Conservation (phyloP, 768 basidiomycete genomes). For the Tulasnella sp. region DNA sequence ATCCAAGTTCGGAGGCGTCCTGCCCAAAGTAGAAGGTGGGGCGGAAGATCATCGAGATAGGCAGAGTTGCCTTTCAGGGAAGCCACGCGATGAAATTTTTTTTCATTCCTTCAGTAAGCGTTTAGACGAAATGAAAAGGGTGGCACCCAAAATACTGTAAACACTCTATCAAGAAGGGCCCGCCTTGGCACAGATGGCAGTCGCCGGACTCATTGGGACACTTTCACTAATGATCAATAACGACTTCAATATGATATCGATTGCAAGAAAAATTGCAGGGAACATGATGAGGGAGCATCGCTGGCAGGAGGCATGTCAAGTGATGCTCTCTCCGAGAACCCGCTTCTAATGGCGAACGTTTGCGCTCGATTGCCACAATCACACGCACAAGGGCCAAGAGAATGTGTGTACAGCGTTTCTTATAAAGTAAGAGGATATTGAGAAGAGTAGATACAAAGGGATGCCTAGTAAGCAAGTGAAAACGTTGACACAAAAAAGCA, state of each 20-base stretch:
- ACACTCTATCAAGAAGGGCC: neutral
- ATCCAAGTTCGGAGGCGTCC: neutral
- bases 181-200: neutral
- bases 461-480: neutral
- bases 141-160: neutral
- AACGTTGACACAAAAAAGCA: neutral
- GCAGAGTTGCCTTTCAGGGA: neutral
- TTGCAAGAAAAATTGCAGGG: neutral
- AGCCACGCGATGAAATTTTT: neutral
- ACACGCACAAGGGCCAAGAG: neutral
- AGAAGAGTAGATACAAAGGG: neutral
- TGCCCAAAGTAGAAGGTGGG: neutral
- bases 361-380: neutral
- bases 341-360: neutral
- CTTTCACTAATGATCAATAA: neutral
- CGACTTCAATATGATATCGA: neutral
- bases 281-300: neutral
- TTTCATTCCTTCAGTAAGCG: neutral
- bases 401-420: neutral
- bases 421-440: neutral
- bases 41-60: slow-evolving; percentile 3
- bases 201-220: too few species aligned
- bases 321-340: neutral
- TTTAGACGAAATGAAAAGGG: slow-evolving; percentile 9
- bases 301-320: neutral